Evolutionary conservation across 2,329 filamentous ascomycete genomes (phyloP).

Genomic region (Phoma sp.): DNA sequence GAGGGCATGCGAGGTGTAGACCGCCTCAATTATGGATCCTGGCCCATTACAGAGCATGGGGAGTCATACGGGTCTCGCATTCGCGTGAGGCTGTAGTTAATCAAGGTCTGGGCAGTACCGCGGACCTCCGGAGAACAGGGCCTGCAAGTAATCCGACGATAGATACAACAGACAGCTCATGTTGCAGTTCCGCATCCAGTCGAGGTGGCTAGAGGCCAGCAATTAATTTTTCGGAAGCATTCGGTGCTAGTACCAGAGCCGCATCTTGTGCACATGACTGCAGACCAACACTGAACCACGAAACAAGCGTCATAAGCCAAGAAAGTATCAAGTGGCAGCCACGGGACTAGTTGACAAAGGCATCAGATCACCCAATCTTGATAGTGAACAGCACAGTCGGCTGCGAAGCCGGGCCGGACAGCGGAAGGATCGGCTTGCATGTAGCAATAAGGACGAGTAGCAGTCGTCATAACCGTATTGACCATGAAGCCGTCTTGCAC

Average conservation of each 20-base stretch:
- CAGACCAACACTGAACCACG: neutral
- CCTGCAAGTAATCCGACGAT: neutral
- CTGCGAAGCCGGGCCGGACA: slow-evolving; percentile 4
- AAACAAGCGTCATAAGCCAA: neutral
- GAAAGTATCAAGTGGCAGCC: neutral
- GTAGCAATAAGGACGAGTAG: neutral
- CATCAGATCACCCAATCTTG: neutral
- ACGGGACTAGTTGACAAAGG: neutral
- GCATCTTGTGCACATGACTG: neutral
- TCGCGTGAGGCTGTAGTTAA: neutral
- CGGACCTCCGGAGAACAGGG: neutral
- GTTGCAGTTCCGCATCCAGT: neutral
- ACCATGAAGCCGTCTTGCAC: slow-evolving; percentile 2
- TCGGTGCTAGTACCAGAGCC: slow-evolving; percentile 9
- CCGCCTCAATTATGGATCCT: neutral
- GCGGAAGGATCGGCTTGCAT: slow-evolving; percentile 4
- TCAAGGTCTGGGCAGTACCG: neutral
- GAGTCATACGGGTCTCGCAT: neutral
- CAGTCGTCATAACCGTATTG: neutral
- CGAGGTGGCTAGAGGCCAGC: neutral
- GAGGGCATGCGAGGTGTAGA: neutral
- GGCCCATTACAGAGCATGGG: neutral
- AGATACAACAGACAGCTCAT: neutral
- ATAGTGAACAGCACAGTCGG: neutral
- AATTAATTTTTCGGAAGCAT: slow-evolving; percentile 1